phyloP scores from a whole-genome alignment of 441 rosid species.

The Isatis lusitanica region DNA sequence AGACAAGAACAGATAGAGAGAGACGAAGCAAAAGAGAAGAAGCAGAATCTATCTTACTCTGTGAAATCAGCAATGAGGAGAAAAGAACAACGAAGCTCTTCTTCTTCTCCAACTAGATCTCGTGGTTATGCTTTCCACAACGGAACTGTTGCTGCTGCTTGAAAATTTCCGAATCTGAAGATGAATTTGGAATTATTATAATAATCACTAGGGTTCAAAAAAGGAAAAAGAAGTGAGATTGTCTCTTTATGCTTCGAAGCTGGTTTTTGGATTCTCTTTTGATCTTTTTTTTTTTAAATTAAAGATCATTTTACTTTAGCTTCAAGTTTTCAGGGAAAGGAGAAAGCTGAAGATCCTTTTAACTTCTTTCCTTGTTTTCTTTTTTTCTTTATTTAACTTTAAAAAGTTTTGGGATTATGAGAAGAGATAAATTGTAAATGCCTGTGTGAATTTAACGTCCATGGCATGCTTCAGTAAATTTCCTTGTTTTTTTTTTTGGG shows the following conservation, averaged over 20 bases:
- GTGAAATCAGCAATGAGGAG: constrained; percentile 38
- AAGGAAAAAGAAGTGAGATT: background rate
- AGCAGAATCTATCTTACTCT: constrained; percentile 46
- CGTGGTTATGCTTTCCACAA: constrained; percentile 32
- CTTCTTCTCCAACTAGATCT: constrained; percentile 37
- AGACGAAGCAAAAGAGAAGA: constrained; percentile 68
- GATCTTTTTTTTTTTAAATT: constrained; percentile 5
- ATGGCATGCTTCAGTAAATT: constrained; percentile 28
- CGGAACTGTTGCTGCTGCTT: constrained; percentile 40
- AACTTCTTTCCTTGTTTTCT: background rate
- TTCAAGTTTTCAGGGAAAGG: constrained; percentile 1
- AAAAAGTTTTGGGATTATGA: constrained; percentile 21
- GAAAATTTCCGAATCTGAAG: constrained; percentile 7
- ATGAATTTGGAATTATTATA: background rate
- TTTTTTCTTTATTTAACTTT: background rate
- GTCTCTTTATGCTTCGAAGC: background rate
- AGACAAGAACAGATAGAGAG: constrained; percentile 83
- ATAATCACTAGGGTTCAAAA: constrained; percentile 8
- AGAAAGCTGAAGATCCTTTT: constrained; percentile 20
- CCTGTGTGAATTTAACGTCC: constrained; percentile 22
- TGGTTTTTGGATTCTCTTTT: constrained; percentile 20
- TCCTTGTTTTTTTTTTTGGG: background rate
- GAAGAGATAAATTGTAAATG: constrained; percentile 27
- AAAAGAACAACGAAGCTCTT: constrained; percentile 33
- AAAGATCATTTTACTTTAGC: constrained; percentile 16